Percentiles rank a stretch among this genome's conserved stretches.
Conservation (phyloP, 2,329 filamentous ascomycete species). For the Microsporum ferrugineum region DNA sequence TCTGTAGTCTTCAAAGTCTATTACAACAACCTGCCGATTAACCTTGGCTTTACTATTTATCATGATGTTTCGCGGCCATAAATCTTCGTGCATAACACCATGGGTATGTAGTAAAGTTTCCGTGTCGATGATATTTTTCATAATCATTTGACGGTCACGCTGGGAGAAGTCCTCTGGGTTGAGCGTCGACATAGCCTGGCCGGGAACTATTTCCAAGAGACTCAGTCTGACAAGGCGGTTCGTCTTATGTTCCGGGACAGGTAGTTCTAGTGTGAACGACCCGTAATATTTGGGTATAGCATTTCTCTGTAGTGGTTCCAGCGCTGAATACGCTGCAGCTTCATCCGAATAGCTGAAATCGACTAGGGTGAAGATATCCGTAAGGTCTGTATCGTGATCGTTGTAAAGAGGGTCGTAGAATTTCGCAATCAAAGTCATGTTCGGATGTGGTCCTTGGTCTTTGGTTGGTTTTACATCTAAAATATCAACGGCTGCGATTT, state of each 20-base stretch:
- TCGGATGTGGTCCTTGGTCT: neutral
- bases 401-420: slow-evolving; percentile 2
- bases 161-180: neutral
- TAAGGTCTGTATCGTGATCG: neutral
- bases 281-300: neutral
- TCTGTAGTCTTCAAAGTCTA: neutral
- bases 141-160: neutral
- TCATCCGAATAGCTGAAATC: neutral
- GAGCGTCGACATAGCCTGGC: neutral
- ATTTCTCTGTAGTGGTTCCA: neutral
- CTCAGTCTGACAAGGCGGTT: neutral
- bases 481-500: neutral
- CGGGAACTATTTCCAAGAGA: neutral
- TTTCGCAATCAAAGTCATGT: neutral
- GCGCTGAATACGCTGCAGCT: neutral
- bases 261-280: neutral
- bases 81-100: neutral
- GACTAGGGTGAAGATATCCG: neutral
- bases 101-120: neutral
- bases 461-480: neutral
- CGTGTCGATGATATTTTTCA: neutral
- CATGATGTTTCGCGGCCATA: neutral
- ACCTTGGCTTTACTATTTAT: neutral
- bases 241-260: neutral
- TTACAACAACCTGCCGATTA: neutral